These are phyloP conservation scores for Aspergillus nanangensis DNA, from an alignment of 495 filamentous ascomycete species.

Conservation along the genomic window DNA sequence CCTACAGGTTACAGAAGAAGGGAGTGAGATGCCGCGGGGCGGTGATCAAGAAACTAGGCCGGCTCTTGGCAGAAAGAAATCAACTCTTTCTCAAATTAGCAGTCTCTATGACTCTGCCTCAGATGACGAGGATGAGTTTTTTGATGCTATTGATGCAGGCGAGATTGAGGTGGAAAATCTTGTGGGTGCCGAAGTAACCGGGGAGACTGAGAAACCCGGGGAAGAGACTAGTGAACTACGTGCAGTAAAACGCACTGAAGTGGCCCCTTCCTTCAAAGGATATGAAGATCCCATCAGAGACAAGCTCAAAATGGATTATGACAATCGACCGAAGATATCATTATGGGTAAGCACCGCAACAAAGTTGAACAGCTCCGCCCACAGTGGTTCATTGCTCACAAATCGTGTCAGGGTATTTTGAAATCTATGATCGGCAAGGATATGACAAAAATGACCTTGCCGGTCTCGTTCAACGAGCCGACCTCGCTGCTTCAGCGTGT, in stretches of 20 bases:
- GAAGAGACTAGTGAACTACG: slow-evolving; percentile 43
- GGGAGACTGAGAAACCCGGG: slow-evolving; percentile 37
- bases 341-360: slow-evolving; percentile 70
- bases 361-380: too few species aligned
- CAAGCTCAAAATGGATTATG: slow-evolving; percentile 82
- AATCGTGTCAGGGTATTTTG: slow-evolving; percentile 68
- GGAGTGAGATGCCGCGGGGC: slow-evolving; percentile 6
- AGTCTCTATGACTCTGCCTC: slow-evolving; percentile 71
- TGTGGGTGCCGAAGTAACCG: slow-evolving; percentile 40
- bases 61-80: slow-evolving; percentile 23
- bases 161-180: slow-evolving; percentile 74
- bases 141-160: slow-evolving; percentile 92
- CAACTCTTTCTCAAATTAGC: slow-evolving; percentile 29
- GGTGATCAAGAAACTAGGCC: slow-evolving; percentile 6
- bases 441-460: slow-evolving; percentile 99
- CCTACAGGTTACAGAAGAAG: too few species aligned
- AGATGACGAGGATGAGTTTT: slow-evolving; percentile 90
- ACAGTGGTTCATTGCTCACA: slow-evolving; percentile 17
- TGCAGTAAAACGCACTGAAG: slow-evolving; percentile 49
- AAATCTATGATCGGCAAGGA: slow-evolving; percentile 99
- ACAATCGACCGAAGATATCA: slow-evolving; percentile 89
- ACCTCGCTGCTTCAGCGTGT: slow-evolving; percentile 95
- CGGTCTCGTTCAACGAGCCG: slow-evolving; percentile 97
- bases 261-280: slow-evolving; percentile 75
- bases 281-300: slow-evolving; percentile 83